A percentile compares a stretch with the other conserved stretches of the same genome.
phyloP scores from a whole-genome alignment of 345 rosid species.

The Conringia planisiliqua region DNA sequence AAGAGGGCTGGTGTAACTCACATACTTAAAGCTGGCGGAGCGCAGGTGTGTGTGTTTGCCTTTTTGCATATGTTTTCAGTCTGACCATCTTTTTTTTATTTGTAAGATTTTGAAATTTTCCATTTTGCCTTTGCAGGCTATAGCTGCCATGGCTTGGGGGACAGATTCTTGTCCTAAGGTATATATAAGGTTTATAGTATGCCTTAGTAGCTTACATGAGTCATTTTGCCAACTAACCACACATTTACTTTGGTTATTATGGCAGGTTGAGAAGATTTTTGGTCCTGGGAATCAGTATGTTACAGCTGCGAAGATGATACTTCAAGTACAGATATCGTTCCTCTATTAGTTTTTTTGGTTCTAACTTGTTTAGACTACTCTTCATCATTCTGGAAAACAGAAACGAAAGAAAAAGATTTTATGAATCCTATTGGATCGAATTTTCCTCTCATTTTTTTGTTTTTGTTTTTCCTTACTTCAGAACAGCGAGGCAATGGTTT shows the following conservation, averaged over 20 bases:
- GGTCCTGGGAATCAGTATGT: constrained; percentile 98
- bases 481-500: constrained; percentile 99
- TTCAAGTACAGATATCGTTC: constrained; percentile 50
- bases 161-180: constrained; percentile 97
- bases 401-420: background rate
- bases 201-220: background rate
- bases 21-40: constrained; percentile 94
- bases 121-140: constrained; percentile 49
- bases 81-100: background rate
- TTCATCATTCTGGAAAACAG: background rate
- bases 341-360: constrained; percentile 1
- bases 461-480: constrained; percentile 24
- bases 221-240: background rate
- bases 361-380: constrained; percentile 9
- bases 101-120: background rate
- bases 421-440: background rate
- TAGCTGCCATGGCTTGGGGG: constrained; percentile 99
- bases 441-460: background rate
- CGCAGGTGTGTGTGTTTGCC: constrained; percentile 56
- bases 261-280: constrained; percentile 85
- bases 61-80: background rate
- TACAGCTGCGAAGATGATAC: constrained; percentile 96
- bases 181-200: background rate
- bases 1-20: constrained; percentile 93
- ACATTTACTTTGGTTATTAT: background rate